Percentiles rank a stretch among this genome's conserved stretches.
phyloP scores from a whole-genome alignment of 2,329 filamentous ascomycete species.

The Fusarium secorum region DNA sequence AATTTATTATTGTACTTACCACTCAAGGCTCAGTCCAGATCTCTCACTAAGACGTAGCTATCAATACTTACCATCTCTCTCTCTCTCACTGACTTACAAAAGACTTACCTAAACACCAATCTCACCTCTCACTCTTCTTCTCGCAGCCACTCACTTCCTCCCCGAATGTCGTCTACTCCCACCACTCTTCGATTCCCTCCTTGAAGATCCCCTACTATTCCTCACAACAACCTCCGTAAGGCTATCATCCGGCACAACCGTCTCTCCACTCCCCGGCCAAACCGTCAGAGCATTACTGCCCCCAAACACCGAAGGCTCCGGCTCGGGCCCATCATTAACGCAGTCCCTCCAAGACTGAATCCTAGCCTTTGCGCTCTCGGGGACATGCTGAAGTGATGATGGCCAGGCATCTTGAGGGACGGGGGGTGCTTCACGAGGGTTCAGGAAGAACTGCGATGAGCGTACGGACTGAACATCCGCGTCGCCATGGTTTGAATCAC shows the following conservation, averaged over 20 bases:
- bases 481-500: not conserved
- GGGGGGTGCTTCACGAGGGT: not conserved
- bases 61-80: not conserved
- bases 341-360: conserved; percentile 6
- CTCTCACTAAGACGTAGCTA: not conserved
- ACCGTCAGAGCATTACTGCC: conserved; percentile 8
- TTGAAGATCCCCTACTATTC: too few species aligned
- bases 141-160: not conserved
- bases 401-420: not conserved
- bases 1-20: not conserved
- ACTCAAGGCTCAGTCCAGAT: not conserved
- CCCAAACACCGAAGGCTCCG: not conserved
- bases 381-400: not conserved
- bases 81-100: not conserved
- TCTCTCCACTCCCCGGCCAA: not conserved
- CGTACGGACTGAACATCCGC: not conserved
- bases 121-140: not conserved
- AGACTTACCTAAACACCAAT: not conserved
- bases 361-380: not conserved
- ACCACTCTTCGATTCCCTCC: not conserved
- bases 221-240: not conserved
- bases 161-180: not conserved
- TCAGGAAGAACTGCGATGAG: not conserved
- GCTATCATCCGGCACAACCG: conserved; percentile 5
- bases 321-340: not conserved